Conservation (phyloP, 2,329 filamentous ascomycete species). For the Fusarium sp. region DNA sequence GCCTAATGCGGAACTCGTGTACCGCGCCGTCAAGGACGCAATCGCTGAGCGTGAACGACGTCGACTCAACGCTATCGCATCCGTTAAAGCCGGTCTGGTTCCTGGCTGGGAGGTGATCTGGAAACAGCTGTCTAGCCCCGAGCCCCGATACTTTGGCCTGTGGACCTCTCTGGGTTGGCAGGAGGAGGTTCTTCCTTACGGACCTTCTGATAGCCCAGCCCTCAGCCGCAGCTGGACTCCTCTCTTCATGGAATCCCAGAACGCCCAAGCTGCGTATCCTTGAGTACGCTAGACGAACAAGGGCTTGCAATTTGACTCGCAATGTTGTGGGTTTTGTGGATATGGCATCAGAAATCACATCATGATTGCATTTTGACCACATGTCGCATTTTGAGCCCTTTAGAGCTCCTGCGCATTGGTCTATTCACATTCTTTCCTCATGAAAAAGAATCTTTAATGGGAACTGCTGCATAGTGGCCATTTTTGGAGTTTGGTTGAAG, state of each 20-base stretch:
- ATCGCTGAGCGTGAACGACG: constrained; percentile 69
- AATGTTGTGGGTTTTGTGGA: constrained; percentile 35
- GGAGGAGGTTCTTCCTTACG: constrained; percentile 55
- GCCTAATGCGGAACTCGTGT: constrained; percentile 60
- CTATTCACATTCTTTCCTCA: not conserved
- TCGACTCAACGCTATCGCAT: constrained; percentile 60
- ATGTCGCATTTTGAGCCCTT: constrained; percentile 10
- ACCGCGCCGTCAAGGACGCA: constrained; percentile 61
- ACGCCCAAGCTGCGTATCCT: constrained; percentile 47
- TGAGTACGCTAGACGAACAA: constrained; percentile 35
- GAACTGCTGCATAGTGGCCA: constrained; percentile 1
- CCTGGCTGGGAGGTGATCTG: constrained; percentile 51
- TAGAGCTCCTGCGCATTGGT: not conserved
- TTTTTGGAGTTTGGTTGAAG: not conserved
- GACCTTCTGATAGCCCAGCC: constrained; percentile 55
- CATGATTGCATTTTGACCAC: constrained; percentile 10
- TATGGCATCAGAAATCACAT: constrained; percentile 36
- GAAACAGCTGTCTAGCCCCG: constrained; percentile 52
- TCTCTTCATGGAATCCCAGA: constrained; percentile 45
- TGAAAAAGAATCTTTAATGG: not conserved
- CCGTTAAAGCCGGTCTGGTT: constrained; percentile 52
- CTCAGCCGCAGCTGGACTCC: constrained; percentile 60
- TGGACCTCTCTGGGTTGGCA: constrained; percentile 65
- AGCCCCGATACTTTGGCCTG: constrained; percentile 53
- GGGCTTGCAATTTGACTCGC: constrained; percentile 25